phyloP scores from a whole-genome alignment of 139 green algal species.

The Picochlorum sp. region DNA sequence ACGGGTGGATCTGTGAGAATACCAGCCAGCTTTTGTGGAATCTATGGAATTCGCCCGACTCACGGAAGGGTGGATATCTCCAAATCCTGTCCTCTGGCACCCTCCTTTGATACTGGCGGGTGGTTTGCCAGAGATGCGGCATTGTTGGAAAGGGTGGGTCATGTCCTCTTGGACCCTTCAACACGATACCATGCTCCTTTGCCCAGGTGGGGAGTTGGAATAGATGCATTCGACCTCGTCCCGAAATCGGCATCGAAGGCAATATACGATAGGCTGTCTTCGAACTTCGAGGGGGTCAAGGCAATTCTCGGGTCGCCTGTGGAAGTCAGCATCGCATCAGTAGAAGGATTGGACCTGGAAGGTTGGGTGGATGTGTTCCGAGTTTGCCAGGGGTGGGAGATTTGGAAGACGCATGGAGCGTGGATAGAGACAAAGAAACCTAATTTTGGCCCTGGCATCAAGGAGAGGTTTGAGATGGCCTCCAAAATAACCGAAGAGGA shows the following conservation, averaged over 20 bases:
- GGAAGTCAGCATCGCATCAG: conserved; percentile 25
- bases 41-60: conserved; percentile 78
- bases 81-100: conserved; percentile 58
- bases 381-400: conserved; percentile 47
- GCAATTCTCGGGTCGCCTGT: conserved; percentile 40
- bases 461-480: conserved; percentile 75
- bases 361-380: neutral
- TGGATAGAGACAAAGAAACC: conserved; percentile 59
- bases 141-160: conserved; percentile 35
- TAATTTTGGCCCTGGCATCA: conserved; percentile 63
- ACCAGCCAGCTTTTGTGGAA: conserved; percentile 76
- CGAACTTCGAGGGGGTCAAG: conserved; percentile 23
- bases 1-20: conserved; percentile 82
- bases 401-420: conserved; percentile 64
- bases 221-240: conserved; percentile 65
- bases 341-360: neutral
- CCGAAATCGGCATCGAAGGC: conserved; percentile 14
- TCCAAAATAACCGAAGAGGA: conserved; percentile 41
- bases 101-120: conserved; percentile 64
- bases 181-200: conserved; percentile 17
- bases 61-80: conserved; percentile 61
- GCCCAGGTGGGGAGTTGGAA: conserved; percentile 53
- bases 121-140: conserved; percentile 53
- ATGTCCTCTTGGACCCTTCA: conserved; percentile 43
- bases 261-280: conserved; percentile 15